Conservation (phyloP, 2,329 filamentous ascomycete genomes). For the Fusarium acutatum region DNA sequence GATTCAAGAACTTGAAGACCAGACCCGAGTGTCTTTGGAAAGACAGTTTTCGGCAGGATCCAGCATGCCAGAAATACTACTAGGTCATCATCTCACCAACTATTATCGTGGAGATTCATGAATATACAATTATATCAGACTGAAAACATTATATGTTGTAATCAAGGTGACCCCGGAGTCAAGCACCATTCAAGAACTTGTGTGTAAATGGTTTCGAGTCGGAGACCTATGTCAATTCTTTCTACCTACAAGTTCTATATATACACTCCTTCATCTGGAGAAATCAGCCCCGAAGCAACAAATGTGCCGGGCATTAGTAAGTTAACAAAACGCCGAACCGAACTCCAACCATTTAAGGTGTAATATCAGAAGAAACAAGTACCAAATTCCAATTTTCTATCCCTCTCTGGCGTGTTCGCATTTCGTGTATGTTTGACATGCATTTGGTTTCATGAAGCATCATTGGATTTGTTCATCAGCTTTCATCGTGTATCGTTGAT, state of each 20-base stretch:
- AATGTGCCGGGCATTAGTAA: background rate
- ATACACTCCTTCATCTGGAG: background rate
- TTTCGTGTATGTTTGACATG: background rate
- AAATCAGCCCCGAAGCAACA: background rate
- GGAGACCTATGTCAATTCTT: background rate
- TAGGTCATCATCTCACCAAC: background rate
- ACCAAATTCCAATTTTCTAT: background rate
- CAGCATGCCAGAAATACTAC: background rate
- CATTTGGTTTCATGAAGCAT: background rate
- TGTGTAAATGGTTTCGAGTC: background rate
- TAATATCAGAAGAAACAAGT: background rate
- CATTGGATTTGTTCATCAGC: background rate
- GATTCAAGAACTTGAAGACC: background rate
- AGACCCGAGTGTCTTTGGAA: background rate
- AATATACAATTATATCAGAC: background rate
- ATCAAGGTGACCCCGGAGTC: background rate
- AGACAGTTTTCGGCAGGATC: background rate
- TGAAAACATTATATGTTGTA: background rate
- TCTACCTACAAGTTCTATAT: background rate
- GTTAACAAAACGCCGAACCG: background rate
- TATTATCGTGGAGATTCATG: too few species aligned
- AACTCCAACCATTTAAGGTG: background rate
- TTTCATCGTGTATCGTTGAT: conserved; percentile 13
- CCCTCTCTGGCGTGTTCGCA: background rate
- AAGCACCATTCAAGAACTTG: background rate